Conservation (phyloP, 352 stramenopile species). For the Aphanomyces cochlioides region DNA sequence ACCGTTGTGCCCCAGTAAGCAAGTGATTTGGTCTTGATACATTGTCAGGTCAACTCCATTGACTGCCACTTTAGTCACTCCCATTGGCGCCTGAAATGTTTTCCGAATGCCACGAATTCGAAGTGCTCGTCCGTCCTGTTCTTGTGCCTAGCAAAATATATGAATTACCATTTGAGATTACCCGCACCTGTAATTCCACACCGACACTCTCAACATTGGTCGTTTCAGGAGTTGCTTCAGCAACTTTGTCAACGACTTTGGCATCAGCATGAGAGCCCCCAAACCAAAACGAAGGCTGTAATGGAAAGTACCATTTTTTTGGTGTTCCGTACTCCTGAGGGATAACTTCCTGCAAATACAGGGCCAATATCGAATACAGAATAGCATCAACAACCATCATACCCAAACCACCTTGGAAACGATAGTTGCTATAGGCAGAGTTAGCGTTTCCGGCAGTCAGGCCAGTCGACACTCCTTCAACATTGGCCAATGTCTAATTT, state of each 20-base stretch:
- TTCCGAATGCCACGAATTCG: conserved; percentile 64
- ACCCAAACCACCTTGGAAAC: conserved; percentile 50
- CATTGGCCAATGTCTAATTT: neutral
- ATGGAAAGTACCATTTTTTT: conserved; percentile 84
- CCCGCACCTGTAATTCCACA: conserved; percentile 19
- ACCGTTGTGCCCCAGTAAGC: conserved; percentile 93
- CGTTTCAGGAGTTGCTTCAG: conserved; percentile 30
- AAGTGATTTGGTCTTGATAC: conserved; percentile 93
- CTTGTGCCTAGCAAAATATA: conserved; percentile 45
- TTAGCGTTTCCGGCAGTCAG: conserved; percentile 48
- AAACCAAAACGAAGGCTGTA: conserved; percentile 72
- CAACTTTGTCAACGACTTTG: conserved; percentile 5
- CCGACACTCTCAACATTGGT: conserved; percentile 29
- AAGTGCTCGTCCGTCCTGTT: conserved; percentile 49
- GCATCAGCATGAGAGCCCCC: conserved; percentile 10
- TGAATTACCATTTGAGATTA: neutral
- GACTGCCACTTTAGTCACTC: conserved; percentile 79
- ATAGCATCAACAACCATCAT: conserved; percentile 88
- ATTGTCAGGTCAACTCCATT: conserved; percentile 79
- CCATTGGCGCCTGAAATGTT: conserved; percentile 59
- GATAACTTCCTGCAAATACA: conserved; percentile 58
- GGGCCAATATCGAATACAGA: conserved; percentile 77
- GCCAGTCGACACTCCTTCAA: conserved; percentile 37
- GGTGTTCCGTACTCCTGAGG: conserved; percentile 35
- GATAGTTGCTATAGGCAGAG: conserved; percentile 53